Percentiles rank a stretch among this genome's conserved stretches.
Conservation (phyloP, 768 basidiomycete species). For the Phaffia tasmanica region DNA sequence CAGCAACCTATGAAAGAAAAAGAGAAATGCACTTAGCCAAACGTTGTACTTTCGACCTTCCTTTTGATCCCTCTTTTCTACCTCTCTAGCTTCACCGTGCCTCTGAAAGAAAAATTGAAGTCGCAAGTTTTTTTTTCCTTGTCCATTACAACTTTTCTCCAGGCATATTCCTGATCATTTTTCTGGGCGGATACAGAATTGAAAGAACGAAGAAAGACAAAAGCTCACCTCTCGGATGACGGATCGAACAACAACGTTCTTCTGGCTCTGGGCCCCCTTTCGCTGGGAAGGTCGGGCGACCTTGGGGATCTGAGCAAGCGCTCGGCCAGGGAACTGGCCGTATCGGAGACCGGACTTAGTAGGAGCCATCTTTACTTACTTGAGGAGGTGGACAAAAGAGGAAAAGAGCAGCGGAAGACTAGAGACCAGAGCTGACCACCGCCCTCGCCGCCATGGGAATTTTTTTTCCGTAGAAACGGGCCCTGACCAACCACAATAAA, state of each 20-base stretch:
- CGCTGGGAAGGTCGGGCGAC: constrained; percentile 68
- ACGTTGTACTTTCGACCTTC: not conserved
- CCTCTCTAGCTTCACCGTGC: too few species aligned
- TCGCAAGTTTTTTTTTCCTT: not conserved
- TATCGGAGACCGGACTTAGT: constrained; percentile 44
- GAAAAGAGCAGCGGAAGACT: not conserved
- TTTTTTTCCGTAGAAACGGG: too few species aligned
- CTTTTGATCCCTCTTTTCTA: not conserved
- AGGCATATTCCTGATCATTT: not conserved
- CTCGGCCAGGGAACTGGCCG: constrained; percentile 79
- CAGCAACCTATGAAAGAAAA: constrained; percentile 43
- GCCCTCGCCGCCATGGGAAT: too few species aligned
- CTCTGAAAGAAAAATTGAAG: too few species aligned
- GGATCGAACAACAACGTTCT: constrained; percentile 86
- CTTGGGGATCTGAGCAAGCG: constrained; percentile 73
- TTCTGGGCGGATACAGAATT: not conserved
- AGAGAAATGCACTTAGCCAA: not conserved
- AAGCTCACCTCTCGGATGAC: constrained; percentile 75
- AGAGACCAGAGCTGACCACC: not conserved
- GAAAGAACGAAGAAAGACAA: not conserved
- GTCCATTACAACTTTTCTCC: not conserved
- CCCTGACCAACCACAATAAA: too few species aligned
- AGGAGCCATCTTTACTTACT: constrained; percentile 14
- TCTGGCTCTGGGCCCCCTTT: constrained; percentile 75
- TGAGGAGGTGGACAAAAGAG: not conserved